These are phyloP conservation scores for Curvularia sp. DNA, from an alignment of 2,329 filamentous ascomycete genomes.

Conservation along the genomic window DNA sequence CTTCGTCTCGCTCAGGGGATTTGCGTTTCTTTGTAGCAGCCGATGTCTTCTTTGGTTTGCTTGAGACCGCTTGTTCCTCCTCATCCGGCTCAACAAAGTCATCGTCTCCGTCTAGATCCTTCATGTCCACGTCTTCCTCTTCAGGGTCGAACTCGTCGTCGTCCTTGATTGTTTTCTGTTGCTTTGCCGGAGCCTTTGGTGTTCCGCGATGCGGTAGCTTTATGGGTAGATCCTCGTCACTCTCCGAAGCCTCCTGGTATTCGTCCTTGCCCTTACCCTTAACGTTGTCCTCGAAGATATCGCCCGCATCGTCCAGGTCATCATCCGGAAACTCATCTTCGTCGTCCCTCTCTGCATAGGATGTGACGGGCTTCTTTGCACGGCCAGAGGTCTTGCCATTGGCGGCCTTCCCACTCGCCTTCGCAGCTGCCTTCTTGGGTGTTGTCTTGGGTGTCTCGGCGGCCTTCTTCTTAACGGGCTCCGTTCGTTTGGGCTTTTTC, in stretches of 20 bases:
- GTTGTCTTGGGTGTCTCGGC: slow-evolving; percentile 45
- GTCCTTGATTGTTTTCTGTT: slow-evolving; percentile 54
- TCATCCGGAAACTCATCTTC: slow-evolving; percentile 59
- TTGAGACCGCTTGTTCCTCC: slow-evolving; percentile 51
- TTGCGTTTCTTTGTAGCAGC: slow-evolving; percentile 62
- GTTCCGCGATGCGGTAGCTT: slow-evolving; percentile 49
- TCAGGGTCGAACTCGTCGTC: slow-evolving; percentile 53
- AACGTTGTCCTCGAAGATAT: slow-evolving; percentile 80
- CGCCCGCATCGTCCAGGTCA: slow-evolving; percentile 69
- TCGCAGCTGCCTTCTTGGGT: slow-evolving; percentile 45
- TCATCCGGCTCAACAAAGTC: slow-evolving; percentile 57
- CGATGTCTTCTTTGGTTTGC: slow-evolving; percentile 50
- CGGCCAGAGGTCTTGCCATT: slow-evolving; percentile 49
- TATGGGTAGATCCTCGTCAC: slow-evolving; percentile 41
- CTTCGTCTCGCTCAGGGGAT: slow-evolving; percentile 61
- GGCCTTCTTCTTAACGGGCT: slow-evolving; percentile 50
- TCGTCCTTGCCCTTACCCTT: slow-evolving; percentile 70
- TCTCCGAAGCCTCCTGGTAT: slow-evolving; percentile 66
- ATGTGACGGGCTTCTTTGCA: slow-evolving; percentile 54
- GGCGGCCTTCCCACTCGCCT: slow-evolving; percentile 43
- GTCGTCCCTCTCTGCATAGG: slow-evolving; percentile 66
- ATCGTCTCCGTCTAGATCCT: slow-evolving; percentile 56
- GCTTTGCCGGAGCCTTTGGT: slow-evolving; percentile 49
- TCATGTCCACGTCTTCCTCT: slow-evolving; percentile 62
- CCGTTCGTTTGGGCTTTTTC: slow-evolving; percentile 62